These are phyloP conservation scores for Mastigamoeba balamuthi DNA, from an alignment of 78 protist species.

Conservation along the genomic window DNA sequence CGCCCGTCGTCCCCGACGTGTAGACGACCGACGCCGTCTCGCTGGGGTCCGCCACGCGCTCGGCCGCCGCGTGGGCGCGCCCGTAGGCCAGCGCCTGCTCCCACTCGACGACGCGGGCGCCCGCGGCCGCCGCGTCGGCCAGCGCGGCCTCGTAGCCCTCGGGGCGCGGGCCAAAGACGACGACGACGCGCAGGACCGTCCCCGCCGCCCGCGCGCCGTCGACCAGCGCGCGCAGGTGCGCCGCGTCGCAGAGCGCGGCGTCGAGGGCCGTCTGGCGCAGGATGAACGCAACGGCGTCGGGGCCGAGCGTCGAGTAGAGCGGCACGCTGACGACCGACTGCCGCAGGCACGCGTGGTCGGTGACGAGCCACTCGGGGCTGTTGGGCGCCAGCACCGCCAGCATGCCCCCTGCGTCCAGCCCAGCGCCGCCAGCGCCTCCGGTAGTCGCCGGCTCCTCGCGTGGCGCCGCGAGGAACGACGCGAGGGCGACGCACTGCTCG, in stretches of 20 bases:
- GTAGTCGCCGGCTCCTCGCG: too few relatives aligned
- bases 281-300: conserved; percentile 55
- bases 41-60: too few relatives aligned
- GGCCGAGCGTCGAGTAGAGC: conserved; percentile 38
- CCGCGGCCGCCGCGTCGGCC: conserved; percentile 5
- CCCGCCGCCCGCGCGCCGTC: conserved; percentile 1
- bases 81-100: too few relatives aligned
- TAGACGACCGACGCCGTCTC: too few relatives aligned
- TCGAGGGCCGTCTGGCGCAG: conserved; percentile 33
- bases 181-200: too few relatives aligned
- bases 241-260: not conserved
- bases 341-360: conserved; percentile 31
- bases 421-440: too few relatives aligned
- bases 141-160: not conserved
- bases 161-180: too few relatives aligned
- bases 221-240: conserved; percentile 1
- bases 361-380: conserved; percentile 61
- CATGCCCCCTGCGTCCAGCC: too few relatives aligned
- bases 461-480: too few relatives aligned
- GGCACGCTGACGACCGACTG: conserved; percentile 24
- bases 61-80: too few relatives aligned
- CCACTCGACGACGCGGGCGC: conserved; percentile 38
- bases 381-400: conserved; percentile 50
- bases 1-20: conserved; percentile 94
- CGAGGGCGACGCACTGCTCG: too few relatives aligned